Conservation (phyloP, 2,329 filamentous ascomycete genomes). For the Colletotrichum camelliae region DNA sequence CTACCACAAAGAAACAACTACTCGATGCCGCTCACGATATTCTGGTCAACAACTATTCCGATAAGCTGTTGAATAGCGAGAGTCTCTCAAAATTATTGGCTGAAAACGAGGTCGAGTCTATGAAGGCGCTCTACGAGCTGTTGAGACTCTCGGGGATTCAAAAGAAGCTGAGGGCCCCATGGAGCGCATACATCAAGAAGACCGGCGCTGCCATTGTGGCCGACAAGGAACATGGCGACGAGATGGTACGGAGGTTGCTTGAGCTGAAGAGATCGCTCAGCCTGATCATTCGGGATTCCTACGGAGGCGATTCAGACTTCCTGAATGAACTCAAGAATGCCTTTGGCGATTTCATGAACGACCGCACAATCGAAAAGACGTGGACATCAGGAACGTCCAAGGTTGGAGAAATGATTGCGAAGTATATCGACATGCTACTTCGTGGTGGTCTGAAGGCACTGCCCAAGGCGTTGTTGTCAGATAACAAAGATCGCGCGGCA, state of each 20-base stretch:
- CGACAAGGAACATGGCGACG: conserved; percentile 76
- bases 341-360: conserved; percentile 92
- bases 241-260: conserved; percentile 86
- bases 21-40: conserved; percentile 75
- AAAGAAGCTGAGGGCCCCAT: conserved; percentile 72
- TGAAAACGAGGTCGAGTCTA: conserved; percentile 69
- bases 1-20: conserved; percentile 79
- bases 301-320: conserved; percentile 78
- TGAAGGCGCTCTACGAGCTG: conserved; percentile 80
- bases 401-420: conserved; percentile 98
- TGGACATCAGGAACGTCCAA: conserved; percentile 89
- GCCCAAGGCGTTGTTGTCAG: conserved; percentile 70
- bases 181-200: conserved; percentile 78
- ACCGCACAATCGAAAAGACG: conserved; percentile 73
- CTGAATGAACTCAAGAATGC: conserved; percentile 81
- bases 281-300: conserved; percentile 76
- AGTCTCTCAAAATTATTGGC: conserved; percentile 78
- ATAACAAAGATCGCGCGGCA: conserved; percentile 60
- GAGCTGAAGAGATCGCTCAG: conserved; percentile 83
- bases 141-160: conserved; percentile 76
- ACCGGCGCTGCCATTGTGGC: conserved; percentile 81
- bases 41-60: conserved; percentile 72
- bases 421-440: conserved; percentile 90
- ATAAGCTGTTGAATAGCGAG: conserved; percentile 67
- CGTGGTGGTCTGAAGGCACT: conserved; percentile 87